phyloP scores from a whole-genome alignment of 768 basidiomycete genomes.

The Candolleomyces efflorescens region DNA sequence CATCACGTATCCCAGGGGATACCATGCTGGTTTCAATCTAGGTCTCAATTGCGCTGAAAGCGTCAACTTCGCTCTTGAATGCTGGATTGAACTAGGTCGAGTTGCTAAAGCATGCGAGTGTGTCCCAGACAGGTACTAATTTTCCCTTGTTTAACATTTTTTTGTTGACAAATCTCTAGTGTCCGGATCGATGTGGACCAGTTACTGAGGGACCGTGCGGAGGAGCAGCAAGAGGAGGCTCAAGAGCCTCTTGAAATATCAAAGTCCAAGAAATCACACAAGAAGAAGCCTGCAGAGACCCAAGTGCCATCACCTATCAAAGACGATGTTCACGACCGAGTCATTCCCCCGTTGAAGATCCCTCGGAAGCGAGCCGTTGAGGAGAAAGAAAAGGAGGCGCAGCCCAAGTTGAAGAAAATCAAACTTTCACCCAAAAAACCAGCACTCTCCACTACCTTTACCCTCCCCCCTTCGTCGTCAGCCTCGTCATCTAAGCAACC shows the following conservation, averaged over 20 bases:
- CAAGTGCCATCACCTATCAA: constrained; percentile 13
- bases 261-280: constrained; percentile 14
- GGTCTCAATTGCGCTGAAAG: constrained; percentile 97
- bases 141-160: neutral
- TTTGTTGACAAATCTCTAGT: constrained; percentile 34
- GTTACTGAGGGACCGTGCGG: constrained; percentile 63
- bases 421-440: constrained; percentile 32
- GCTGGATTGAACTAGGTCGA: constrained; percentile 87
- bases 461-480: neutral
- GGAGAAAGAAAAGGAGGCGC: constrained; percentile 23
- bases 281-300: constrained; percentile 14
- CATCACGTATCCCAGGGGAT: constrained; percentile 91
- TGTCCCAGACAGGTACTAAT: constrained; percentile 61
- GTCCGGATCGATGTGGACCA: constrained; percentile 93
- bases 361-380: constrained; percentile 39
- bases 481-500: constrained; percentile 2
- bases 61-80: constrained; percentile 94
- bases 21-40: constrained; percentile 96
- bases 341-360: constrained; percentile 16
- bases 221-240: constrained; percentile 28
- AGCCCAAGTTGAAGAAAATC: constrained; percentile 46
- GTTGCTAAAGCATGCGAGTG: constrained; percentile 75
- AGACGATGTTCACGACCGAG: constrained; percentile 16
- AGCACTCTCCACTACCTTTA: constrained; percentile 9
- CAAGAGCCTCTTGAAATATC: neutral